phyloP scores from a whole-genome alignment of 2,329 filamentous ascomycete species.

The Fusarium tjaetaba region DNA sequence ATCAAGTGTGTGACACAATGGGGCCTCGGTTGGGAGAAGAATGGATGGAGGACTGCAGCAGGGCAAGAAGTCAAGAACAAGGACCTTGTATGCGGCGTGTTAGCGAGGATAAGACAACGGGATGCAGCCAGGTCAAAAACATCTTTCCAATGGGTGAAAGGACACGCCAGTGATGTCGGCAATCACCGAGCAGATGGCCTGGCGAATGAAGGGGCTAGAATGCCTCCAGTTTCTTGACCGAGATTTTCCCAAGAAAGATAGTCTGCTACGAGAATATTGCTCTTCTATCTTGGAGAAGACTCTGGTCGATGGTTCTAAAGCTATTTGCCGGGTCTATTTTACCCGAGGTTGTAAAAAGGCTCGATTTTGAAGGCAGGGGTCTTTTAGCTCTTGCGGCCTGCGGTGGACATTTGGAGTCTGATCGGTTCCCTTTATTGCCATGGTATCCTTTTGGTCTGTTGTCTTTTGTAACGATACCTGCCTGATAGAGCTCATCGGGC shows the following conservation, averaged over 20 bases:
- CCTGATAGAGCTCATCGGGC: background rate
- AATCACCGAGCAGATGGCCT: conserved; percentile 84
- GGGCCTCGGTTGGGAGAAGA: conserved; percentile 78
- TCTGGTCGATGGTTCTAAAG: background rate
- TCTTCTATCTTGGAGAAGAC: background rate
- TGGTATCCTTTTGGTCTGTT: background rate
- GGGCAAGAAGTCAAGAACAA: conserved; percentile 83
- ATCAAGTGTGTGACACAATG: conserved; percentile 91
- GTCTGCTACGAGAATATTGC: background rate
- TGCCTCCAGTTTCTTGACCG: conserved; percentile 23
- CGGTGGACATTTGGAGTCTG: background rate
- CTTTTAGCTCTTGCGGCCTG: background rate
- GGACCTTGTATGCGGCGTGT: conserved; percentile 80
- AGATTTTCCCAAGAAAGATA: background rate
- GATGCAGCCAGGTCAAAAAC: conserved; percentile 69
- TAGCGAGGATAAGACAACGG: conserved; percentile 76
- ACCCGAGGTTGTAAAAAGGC: background rate
- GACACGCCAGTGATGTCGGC: conserved; percentile 76
- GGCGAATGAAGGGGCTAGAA: conserved; percentile 65
- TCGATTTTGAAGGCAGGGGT: background rate
- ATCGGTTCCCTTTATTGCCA: background rate
- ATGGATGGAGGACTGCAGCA: conserved; percentile 79
- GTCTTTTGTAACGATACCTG: conserved; percentile 16
- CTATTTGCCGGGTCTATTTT: background rate
- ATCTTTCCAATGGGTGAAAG: conserved; percentile 88